Evolutionary conservation across 805 yeast genomes (phyloP).

Genomic region (Limtongozyma cylindracea): DNA sequence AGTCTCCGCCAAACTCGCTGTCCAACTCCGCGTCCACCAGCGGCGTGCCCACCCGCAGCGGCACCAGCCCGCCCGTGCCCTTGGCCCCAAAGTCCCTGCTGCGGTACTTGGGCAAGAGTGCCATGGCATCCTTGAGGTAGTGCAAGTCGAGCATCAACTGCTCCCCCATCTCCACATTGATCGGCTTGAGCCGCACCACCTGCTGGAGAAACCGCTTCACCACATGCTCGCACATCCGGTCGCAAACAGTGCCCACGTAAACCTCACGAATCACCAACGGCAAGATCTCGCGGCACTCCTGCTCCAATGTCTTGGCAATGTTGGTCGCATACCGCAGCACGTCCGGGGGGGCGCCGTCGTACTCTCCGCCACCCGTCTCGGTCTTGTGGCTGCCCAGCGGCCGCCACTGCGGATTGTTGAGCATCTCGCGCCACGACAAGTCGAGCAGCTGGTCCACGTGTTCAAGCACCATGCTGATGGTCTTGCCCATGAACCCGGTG

Average conservation of each 20-base stretch:
- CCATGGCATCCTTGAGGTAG: slow-evolving; percentile 33
- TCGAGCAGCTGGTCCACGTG: slow-evolving; percentile 34
- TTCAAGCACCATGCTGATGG: slow-evolving; percentile 31
- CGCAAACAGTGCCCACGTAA: slow-evolving; percentile 50
- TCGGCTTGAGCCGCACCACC: slow-evolving; percentile 37
- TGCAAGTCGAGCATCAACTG: slow-evolving; percentile 59
- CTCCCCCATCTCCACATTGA: no score
- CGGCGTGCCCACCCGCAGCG: no score
- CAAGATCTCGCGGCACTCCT: slow-evolving; percentile 19
- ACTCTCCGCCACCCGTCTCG: slow-evolving; percentile 6
- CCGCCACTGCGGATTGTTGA: slow-evolving; percentile 61
- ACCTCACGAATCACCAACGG: slow-evolving; percentile 41
- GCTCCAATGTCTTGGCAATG: slow-evolving; percentile 18
- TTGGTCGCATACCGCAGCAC: slow-evolving; percentile 48
- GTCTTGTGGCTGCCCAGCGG: no score
- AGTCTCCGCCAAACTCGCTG: no score
- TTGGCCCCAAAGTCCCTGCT: no score
- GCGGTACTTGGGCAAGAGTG: no score
- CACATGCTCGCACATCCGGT: slow-evolving; percentile 44
- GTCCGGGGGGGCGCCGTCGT: slow-evolving; percentile 32
- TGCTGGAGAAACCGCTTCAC: slow-evolving; percentile 27
- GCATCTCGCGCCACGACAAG: slow-evolving; percentile 63
- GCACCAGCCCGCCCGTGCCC: no score
- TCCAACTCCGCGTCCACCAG: no score
- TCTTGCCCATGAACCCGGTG: slow-evolving; percentile 27